Conservation (phyloP, 139 green algal species). For the Parachlorella kessleri region DNA sequence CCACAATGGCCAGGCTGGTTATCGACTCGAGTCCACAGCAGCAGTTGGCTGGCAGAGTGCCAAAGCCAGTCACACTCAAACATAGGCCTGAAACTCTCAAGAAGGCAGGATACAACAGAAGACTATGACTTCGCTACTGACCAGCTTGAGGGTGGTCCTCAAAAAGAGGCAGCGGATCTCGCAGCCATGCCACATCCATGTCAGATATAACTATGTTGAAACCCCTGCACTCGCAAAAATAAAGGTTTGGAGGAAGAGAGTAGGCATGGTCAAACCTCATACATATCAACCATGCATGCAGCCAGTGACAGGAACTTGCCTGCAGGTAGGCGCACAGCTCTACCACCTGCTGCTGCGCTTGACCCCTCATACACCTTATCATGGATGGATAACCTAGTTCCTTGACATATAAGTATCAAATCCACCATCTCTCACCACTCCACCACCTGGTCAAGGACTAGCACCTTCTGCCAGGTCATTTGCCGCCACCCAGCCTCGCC, state of each 20-base stretch:
- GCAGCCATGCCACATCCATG: conserved; percentile 20
- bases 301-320: no score
- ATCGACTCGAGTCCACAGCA: no score
- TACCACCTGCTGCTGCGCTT: background rate
- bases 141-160: background rate
- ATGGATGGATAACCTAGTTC: background rate
- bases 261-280: no score
- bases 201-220: conserved; percentile 29
- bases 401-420: background rate
- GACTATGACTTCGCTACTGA: no score
- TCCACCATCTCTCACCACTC: conserved; percentile 6
- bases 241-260: no score
- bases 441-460: conserved; percentile 12
- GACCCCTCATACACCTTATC: background rate
- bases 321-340: no score
- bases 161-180: conserved; percentile 4
- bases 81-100: no score
- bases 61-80: no score
- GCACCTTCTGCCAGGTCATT: conserved; percentile 30
- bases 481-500: conserved; percentile 26
- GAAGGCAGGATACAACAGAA: no score
- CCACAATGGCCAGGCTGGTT: no score
- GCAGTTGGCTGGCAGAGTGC: no score
- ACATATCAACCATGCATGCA: no score
- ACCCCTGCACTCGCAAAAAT: background rate